These are phyloP conservation scores for Phyllachora maydis DNA, from an alignment of 2,329 filamentous ascomycete species.

Conservation along the genomic window DNA sequence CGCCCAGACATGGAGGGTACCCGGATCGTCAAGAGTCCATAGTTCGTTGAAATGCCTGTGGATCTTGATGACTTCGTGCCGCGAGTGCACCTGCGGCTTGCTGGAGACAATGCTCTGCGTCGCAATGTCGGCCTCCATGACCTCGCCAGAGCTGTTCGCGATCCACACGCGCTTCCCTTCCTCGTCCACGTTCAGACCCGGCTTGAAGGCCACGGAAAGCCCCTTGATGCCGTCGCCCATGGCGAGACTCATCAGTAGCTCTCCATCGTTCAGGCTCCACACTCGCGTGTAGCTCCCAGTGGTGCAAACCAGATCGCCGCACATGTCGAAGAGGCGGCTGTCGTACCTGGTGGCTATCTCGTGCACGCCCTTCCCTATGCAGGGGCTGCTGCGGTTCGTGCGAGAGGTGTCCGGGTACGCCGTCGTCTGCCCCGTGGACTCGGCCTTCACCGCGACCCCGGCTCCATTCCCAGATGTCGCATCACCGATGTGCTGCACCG, in stretches of 20 bases:
- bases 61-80: conserved; percentile 65
- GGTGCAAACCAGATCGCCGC: conserved; percentile 71
- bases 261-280: conserved; percentile 71
- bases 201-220: conserved; percentile 69
- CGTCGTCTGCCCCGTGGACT: conserved; percentile 17
- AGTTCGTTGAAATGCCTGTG: conserved; percentile 73
- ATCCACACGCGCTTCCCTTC: conserved; percentile 78
- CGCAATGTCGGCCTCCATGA: conserved; percentile 71
- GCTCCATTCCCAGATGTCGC: too few relatives aligned
- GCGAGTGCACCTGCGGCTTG: conserved; percentile 52
- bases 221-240: conserved; percentile 76
- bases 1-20: conserved; percentile 72
- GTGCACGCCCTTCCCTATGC: conserved; percentile 46
- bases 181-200: conserved; percentile 52
- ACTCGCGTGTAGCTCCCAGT: conserved; percentile 72
- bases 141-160: conserved; percentile 70
- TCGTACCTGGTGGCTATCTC: conserved; percentile 78
- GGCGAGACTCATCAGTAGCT: conserved; percentile 57
- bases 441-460: conserved; percentile 24
- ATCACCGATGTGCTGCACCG: conserved; percentile 3
- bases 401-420: conserved; percentile 72
- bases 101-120: conserved; percentile 49
- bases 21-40: conserved; percentile 85
- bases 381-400: conserved; percentile 67
- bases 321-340: conserved; percentile 68